phyloP scores from a whole-genome alignment of 345 rosid genomes.

The Populus davidiana region DNA sequence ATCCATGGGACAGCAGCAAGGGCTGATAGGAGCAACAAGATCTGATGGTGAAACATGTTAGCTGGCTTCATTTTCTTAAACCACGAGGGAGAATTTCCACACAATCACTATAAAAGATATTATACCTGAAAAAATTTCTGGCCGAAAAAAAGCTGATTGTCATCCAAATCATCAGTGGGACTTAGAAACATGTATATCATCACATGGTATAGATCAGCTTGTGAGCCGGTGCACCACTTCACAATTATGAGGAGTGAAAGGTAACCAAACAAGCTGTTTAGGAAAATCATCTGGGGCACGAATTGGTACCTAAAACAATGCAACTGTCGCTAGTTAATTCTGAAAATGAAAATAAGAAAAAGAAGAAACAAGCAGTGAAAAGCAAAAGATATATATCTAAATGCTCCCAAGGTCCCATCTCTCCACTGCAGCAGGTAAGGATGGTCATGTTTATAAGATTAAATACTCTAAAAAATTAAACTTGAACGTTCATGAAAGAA shows the following conservation, averaged over 20 bases:
- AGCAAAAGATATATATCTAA: background rate
- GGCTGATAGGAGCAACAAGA: conserved; percentile 45
- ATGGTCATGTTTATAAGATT: background rate
- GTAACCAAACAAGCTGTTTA: conserved; percentile 91
- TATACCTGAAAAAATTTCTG: conserved; percentile 39
- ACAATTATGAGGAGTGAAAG: conserved; percentile 76
- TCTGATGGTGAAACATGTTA: conserved; percentile 12
- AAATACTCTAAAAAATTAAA: background rate
- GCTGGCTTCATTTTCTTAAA: background rate
- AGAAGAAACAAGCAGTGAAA: background rate
- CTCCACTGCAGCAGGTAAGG: background rate
- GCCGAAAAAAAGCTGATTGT: conserved; percentile 74
- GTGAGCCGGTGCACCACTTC: conserved; percentile 91
- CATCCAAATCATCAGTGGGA: conserved; percentile 88
- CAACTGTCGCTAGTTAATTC: background rate
- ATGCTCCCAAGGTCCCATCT: background rate
- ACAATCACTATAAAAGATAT: conserved; percentile 1
- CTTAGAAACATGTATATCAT: conserved; percentile 98
- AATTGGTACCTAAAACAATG: conserved; percentile 75
- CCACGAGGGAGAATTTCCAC: background rate
- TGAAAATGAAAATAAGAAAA: background rate
- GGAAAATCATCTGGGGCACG: conserved; percentile 89
- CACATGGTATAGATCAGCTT: conserved; percentile 87
- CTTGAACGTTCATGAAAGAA: background rate
- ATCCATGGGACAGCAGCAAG: conserved; percentile 96